phyloP scores from a whole-genome alignment of 805 yeast genomes.

The Candida koratica region DNA sequence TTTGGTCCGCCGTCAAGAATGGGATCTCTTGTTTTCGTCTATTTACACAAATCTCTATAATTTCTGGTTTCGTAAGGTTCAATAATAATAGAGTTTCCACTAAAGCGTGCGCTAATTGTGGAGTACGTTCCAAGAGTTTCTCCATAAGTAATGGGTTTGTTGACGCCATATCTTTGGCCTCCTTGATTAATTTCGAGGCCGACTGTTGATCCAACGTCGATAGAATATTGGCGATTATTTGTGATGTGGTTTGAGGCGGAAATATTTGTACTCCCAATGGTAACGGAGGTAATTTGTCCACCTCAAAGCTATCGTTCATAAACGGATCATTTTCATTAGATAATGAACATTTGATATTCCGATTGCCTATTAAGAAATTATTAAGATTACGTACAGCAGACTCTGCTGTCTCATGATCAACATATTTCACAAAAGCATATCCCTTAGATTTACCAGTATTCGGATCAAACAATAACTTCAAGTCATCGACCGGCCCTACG shows the following conservation, averaged over 20 bases:
- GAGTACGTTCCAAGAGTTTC: conserved; percentile 60
- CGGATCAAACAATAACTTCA: conserved; percentile 78
- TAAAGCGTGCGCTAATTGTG: conserved; percentile 78
- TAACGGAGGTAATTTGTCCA: conserved; percentile 33
- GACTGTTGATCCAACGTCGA: conserved; percentile 45
- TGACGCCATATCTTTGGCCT: conserved; percentile 55
- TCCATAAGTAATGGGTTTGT: conserved; percentile 57
- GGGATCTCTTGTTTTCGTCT: conserved; percentile 27
- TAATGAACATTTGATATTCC: conserved; percentile 65
- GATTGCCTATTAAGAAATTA: conserved; percentile 59
- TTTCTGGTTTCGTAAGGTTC: conserved; percentile 32
- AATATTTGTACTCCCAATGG: conserved; percentile 41
- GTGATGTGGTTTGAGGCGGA: conserved; percentile 38
- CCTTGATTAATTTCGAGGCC: conserved; percentile 47
- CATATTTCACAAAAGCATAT: conserved; percentile 80
- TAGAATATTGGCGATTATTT: conserved; percentile 44
- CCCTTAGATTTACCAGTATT: conserved; percentile 90
- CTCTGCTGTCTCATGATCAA: conserved; percentile 79
- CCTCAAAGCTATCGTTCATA: conserved; percentile 41
- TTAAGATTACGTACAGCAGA: conserved; percentile 88
- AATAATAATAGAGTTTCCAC: conserved; percentile 59
- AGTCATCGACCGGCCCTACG: conserved; percentile 79
- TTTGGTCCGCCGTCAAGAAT: conserved; percentile 29
- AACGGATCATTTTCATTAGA: conserved; percentile 28
- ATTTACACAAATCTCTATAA: conserved; percentile 36